Evolutionary conservation across 768 basidiomycete genomes (phyloP).

Genomic region (Glaciozyma antarctica): DNA sequence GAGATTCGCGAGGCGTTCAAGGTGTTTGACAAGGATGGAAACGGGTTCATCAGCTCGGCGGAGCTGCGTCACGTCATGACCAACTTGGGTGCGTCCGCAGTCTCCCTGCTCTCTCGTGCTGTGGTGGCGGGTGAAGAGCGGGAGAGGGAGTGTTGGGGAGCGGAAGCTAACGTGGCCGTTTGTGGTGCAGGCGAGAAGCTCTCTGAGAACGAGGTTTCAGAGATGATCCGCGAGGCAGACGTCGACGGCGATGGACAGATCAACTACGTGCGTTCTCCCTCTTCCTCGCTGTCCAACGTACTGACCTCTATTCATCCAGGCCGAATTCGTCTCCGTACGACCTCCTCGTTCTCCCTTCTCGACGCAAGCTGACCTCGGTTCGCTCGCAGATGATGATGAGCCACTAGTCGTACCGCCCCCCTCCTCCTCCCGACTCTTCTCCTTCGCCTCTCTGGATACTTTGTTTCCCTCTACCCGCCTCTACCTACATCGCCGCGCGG

Average conservation of each 20-base stretch:
- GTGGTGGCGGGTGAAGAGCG: too few relatives aligned
- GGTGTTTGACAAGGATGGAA: slow-evolving; percentile 93
- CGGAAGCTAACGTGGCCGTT: not conserved
- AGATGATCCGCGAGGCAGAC: slow-evolving; percentile 98
- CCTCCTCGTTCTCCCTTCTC: not conserved
- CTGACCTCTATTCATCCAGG: not conserved
- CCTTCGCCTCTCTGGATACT: not conserved
- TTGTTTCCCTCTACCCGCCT: not conserved
- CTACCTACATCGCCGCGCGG: not conserved
- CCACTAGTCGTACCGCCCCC: not conserved
- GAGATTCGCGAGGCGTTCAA: slow-evolving; percentile 96
- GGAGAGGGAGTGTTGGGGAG: too few relatives aligned
- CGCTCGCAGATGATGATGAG: slow-evolving; percentile 4
- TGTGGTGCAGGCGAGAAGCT: slow-evolving; percentile 11
- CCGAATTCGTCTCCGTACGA: not conserved
- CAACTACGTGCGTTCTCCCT: slow-evolving; percentile 64
- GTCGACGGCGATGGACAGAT: slow-evolving; percentile 89
- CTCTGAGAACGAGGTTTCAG: slow-evolving; percentile 36
- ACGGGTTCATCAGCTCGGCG: slow-evolving; percentile 64
- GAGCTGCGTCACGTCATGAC: slow-evolving; percentile 89
- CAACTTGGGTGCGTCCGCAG: slow-evolving; percentile 55
- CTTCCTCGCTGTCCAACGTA: not conserved
- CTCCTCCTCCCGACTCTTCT: not conserved
- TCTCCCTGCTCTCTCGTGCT: not conserved
- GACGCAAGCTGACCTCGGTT: not conserved